Conservation (phyloP, 73 alveolate genomes). For the Symbiodinium natans region DNA sequence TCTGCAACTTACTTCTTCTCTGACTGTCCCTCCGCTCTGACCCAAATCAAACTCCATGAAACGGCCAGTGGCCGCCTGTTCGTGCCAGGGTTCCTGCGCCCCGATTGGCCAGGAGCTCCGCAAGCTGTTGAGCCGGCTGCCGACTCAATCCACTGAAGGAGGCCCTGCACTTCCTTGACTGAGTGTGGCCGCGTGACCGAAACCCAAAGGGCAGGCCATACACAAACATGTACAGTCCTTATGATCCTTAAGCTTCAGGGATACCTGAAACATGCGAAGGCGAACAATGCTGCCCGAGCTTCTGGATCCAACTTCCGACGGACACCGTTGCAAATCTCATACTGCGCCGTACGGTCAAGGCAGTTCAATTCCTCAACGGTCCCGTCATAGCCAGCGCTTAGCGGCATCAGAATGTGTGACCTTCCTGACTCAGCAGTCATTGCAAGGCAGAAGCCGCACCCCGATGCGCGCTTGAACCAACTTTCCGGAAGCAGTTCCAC, state of each 20-base stretch:
- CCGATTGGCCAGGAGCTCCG: background rate
- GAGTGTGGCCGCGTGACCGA: background rate
- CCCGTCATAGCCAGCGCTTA: constrained; percentile 12
- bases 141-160: background rate
- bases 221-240: too few relatives aligned
- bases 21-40: too few relatives aligned
- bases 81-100: too few relatives aligned
- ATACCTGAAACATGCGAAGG: too few relatives aligned
- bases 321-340: constrained; percentile 11
- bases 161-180: background rate
- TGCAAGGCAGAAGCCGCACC: constrained; percentile 20
- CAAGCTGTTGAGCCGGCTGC: background rate
- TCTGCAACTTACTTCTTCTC: too few relatives aligned
- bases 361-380: constrained; percentile 3
- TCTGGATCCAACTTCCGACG: constrained; percentile 38
- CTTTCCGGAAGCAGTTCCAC: background rate
- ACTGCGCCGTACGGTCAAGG: background rate
- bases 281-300: background rate
- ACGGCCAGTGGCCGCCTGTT: too few relatives aligned
- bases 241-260: too few relatives aligned
- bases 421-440: constrained; percentile 7
- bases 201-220: background rate
- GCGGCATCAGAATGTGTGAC: constrained; percentile 20
- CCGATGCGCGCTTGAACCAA: background rate
- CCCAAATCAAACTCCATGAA: too few relatives aligned